Percentiles rank a stretch among this genome's conserved stretches.
Conservation (phyloP, 176 grass and related monocot genomes). For the Puya raimondii region DNA sequence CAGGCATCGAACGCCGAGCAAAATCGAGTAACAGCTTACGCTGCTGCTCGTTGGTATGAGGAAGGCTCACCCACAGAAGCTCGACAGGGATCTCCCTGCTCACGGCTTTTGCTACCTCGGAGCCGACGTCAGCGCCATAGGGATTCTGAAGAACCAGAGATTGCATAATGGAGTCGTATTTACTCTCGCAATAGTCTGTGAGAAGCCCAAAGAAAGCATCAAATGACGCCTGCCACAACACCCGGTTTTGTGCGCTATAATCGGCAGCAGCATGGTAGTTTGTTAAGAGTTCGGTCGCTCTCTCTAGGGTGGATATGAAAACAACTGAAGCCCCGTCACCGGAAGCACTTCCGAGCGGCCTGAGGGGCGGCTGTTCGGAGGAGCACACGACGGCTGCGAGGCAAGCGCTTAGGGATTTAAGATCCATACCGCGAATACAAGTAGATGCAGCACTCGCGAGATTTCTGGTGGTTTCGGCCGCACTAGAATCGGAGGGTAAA, state of each 20-base stretch:
- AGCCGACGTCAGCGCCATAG: constrained; percentile 13
- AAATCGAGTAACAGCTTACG: constrained; percentile 21
- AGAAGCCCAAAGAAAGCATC: constrained; percentile 62
- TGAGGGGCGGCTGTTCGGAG: constrained; percentile 63
- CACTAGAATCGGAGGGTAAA: constrained; percentile 32
- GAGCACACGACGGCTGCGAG: constrained; percentile 81
- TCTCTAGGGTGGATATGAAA: constrained; percentile 64
- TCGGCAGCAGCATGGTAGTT: constrained; percentile 31
- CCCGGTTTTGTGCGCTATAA: constrained; percentile 31
- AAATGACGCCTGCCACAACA: constrained; percentile 80
- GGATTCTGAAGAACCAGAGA: constrained; percentile 1
- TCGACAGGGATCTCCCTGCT: constrained; percentile 21
- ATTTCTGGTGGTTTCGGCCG: constrained; percentile 32
- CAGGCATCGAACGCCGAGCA: constrained; percentile 17
- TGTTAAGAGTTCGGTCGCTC: constrained; percentile 49
- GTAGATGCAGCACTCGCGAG: constrained; percentile 39
- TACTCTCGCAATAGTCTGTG: constrained; percentile 57
- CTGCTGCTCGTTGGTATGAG: constrained; percentile 26
- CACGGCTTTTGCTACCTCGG: constrained; percentile 17
- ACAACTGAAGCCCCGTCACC: constrained; percentile 65
- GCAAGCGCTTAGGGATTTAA: constrained; percentile 65
- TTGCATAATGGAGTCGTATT: constrained; percentile 51
- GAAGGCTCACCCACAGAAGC: constrained; percentile 17
- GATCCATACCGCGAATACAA: constrained; percentile 49
- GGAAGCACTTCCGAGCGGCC: constrained; percentile 46